Evolutionary conservation across 2,329 filamentous ascomycete genomes (phyloP).

Genomic region (Diaporthe humulicola): DNA sequence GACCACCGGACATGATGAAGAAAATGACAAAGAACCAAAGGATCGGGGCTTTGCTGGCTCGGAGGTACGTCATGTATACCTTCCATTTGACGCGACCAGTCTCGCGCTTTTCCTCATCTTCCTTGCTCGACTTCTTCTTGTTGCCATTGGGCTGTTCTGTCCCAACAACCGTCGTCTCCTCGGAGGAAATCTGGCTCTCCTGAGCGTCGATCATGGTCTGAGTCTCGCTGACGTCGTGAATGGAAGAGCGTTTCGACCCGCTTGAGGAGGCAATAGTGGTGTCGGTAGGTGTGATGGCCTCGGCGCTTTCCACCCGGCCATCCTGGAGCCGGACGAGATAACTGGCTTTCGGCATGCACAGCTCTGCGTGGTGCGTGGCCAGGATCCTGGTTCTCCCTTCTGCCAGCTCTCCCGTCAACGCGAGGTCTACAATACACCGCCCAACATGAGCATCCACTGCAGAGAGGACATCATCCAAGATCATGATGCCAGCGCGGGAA

Average conservation of each 20-base stretch:
- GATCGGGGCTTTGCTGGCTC: conserved; percentile 46
- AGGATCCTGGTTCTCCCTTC: conserved; percentile 71
- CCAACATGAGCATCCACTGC: conserved; percentile 61
- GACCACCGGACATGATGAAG: conserved; percentile 43
- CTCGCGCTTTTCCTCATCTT: conserved; percentile 48
- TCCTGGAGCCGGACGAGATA: conserved; percentile 48
- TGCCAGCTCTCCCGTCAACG: conserved; percentile 64
- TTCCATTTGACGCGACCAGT: conserved; percentile 50
- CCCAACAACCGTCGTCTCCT: conserved; percentile 31
- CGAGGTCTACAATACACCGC: conserved; percentile 63
- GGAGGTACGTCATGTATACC: conserved; percentile 51
- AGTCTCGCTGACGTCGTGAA: conserved; percentile 39
- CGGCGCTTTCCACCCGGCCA: conserved; percentile 45
- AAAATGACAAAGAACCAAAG: conserved; percentile 47
- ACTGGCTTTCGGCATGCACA: conserved; percentile 48
- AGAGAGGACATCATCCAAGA: conserved; percentile 64
- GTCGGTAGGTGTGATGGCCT: conserved; percentile 39
- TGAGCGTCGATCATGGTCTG: conserved; percentile 35
- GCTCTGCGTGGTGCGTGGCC: conserved; percentile 66
- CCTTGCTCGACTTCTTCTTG: conserved; percentile 40
- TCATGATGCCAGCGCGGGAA: conserved; percentile 57
- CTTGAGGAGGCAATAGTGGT: conserved; percentile 17
- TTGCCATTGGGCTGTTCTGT: conserved; percentile 33
- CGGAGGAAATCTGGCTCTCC: conserved; percentile 37
- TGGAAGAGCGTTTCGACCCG: conserved; percentile 32